phyloP scores from a whole-genome alignment of 75 land plant genomes.

The Sequoiadendron giganteum region DNA sequence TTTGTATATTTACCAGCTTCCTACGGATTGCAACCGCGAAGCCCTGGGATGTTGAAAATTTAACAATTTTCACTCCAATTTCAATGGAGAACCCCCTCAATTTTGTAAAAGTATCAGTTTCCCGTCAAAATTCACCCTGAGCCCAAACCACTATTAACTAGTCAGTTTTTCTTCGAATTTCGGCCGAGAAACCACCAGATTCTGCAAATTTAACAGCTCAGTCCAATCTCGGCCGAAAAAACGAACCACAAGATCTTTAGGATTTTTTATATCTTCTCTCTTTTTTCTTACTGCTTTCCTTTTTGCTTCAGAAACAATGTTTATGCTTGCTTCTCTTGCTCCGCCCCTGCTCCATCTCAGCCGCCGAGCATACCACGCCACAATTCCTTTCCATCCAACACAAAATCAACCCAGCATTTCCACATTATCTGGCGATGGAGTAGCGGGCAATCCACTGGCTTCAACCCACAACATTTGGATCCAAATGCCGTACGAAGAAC shows the following conservation, averaged over 20 bases:
- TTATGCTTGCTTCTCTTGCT: conserved; percentile 12
- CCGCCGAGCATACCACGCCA: neutral
- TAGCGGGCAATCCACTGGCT: neutral
- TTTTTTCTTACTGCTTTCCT: neutral
- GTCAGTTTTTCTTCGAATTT: neutral
- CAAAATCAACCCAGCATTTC: neutral
- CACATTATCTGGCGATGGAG: neutral
- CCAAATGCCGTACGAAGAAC: neutral
- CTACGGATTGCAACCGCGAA: too few species aligned
- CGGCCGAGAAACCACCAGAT: neutral
- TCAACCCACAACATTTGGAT: neutral
- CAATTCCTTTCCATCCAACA: neutral
- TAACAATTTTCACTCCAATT: neutral
- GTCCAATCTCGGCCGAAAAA: neutral
- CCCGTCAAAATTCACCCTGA: neutral
- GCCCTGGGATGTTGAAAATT: neutral
- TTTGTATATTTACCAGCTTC: too few species aligned
- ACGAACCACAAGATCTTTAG: neutral
- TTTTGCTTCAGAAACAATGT: neutral
- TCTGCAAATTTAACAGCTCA: neutral
- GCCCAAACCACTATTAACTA: neutral
- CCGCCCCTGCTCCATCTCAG: conserved; percentile 5
- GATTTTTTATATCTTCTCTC: neutral
- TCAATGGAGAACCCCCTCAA: neutral
- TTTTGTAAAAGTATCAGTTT: neutral